Evolutionary conservation across 164 flowering plant species (phyloP).

Genomic region (Cinnamomum micranthum): DNA sequence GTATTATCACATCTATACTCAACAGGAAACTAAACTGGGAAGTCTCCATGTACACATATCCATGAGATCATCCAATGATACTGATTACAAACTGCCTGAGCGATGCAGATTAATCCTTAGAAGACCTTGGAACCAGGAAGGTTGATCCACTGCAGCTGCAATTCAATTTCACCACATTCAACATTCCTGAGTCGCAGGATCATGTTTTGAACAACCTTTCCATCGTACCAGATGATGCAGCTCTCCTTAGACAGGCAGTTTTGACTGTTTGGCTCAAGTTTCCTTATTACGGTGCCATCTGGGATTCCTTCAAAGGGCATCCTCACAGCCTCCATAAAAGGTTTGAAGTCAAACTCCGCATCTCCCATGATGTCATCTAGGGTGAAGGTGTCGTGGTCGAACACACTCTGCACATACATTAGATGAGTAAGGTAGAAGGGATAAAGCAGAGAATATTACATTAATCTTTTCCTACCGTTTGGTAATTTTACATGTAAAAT

Average conservation of each 20-base stretch:
- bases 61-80: too few relatives aligned
- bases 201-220: conserved; percentile 55
- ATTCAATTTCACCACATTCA: conserved; percentile 71
- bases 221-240: conserved; percentile 36
- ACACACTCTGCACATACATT: conserved; percentile 46
- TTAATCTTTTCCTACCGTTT: too few relatives aligned
- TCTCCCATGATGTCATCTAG: conserved; percentile 81
- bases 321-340: conserved; percentile 44
- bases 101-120: neutral
- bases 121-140: neutral
- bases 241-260: conserved; percentile 75
- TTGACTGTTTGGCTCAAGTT: conserved; percentile 35
- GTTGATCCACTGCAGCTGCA: conserved; percentile 64
- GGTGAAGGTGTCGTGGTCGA: conserved; percentile 57
- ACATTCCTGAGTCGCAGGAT: conserved; percentile 59
- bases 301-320: conserved; percentile 36
- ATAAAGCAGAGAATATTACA: too few relatives aligned
- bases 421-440: neutral
- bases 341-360: conserved; percentile 58
- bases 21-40: too few relatives aligned
- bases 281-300: conserved; percentile 45
- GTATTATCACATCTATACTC: too few relatives aligned
- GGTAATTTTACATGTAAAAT: too few relatives aligned
- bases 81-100: neutral
- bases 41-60: too few relatives aligned